Conservation (phyloP, 371 early-diverging fungal genomes). For the Mucor piriformis region DNA sequence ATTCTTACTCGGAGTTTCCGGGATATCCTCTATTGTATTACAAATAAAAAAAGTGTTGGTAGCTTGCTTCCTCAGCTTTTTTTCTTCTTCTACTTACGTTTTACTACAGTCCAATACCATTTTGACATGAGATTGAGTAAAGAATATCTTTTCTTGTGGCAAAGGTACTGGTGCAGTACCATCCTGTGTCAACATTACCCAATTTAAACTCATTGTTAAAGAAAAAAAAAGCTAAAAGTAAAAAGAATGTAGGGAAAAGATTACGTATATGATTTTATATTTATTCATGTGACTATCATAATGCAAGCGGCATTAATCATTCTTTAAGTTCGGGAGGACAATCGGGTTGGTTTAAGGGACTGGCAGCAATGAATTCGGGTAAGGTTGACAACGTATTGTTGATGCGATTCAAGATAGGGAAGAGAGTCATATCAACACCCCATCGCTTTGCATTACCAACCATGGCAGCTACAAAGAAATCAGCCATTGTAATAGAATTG, state of each 20-base stretch:
- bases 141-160: conserved; percentile 55
- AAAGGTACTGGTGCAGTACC: conserved; percentile 44
- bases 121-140: conserved; percentile 36
- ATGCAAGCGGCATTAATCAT: conserved; percentile 2
- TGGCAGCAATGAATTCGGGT: conserved; percentile 71
- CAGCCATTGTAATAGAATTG: conserved; percentile 84
- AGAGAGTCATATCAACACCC: conserved; percentile 73
- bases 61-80: not conserved
- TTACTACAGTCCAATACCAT: conserved; percentile 42
- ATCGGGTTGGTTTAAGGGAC: conserved; percentile 78
- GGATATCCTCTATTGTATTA: conserved; percentile 36
- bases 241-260: not conserved
- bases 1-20: conserved; percentile 38
- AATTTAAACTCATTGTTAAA: conserved; percentile 54
- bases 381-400: conserved; percentile 52
- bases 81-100: conserved; percentile 19
- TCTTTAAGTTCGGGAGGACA: conserved; percentile 58
- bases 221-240: conserved; percentile 7
- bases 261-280: too few species aligned
- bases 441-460: conserved; percentile 77
- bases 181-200: conserved; percentile 51
- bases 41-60: not conserved
- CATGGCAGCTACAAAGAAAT: conserved; percentile 82
- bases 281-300: not conserved
- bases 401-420: conserved; percentile 71